Conservation (phyloP, 164 flowering plant genomes). For the Vitis vinifera region DNA sequence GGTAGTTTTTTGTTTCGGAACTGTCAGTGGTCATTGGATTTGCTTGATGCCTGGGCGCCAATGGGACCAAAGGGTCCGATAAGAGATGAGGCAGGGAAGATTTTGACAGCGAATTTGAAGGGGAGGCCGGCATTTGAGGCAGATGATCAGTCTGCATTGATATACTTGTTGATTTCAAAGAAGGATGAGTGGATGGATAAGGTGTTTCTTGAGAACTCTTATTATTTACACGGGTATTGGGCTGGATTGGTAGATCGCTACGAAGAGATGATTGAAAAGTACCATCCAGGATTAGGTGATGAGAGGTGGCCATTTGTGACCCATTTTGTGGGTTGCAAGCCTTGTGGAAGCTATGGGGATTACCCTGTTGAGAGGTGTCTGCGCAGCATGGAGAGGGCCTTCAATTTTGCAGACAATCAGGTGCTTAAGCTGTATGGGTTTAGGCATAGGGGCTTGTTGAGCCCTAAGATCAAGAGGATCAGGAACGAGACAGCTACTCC, state of each 20-base stretch:
- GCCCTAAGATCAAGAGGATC: conserved; percentile 81
- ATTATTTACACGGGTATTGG: conserved; percentile 88
- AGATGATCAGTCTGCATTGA: conserved; percentile 93
- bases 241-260: conserved; percentile 79
- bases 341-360: conserved; percentile 94
- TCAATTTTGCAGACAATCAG: conserved; percentile 93
- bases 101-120: conserved; percentile 70
- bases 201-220: conserved; percentile 78
- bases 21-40: conserved; percentile 94
- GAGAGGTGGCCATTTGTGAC: conserved; percentile 98
- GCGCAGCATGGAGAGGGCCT: conserved; percentile 91
- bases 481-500: conserved; percentile 79
- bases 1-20: conserved; percentile 86
- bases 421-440: conserved; percentile 86
- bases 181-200: conserved; percentile 75
- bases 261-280: conserved; percentile 87
- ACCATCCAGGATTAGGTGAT: conserved; percentile 89
- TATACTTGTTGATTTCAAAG: conserved; percentile 70
- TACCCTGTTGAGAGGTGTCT: conserved; percentile 84
- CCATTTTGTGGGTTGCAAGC: conserved; percentile 96
- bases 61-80: conserved; percentile 91
- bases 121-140: conserved; percentile 93
- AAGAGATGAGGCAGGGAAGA: conserved; percentile 83
- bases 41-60: conserved; percentile 89
- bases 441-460: conserved; percentile 73